Evolutionary conservation across 2,329 filamentous ascomycete genomes (phyloP).

Genomic region (Ceratocystis ficicola): DNA sequence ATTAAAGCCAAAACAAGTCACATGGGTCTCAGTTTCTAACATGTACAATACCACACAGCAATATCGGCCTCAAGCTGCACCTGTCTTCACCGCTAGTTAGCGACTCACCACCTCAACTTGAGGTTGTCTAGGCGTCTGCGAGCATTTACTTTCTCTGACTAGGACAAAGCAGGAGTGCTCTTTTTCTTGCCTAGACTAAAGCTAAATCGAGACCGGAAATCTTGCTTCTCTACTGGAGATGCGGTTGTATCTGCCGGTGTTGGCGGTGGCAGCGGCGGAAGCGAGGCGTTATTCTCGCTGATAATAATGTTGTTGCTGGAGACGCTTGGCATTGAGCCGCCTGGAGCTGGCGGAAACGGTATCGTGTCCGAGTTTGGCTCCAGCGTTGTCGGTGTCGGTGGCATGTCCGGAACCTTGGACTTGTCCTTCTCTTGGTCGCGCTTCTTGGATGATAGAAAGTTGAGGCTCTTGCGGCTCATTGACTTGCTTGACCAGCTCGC

Average conservation of each 20-base stretch:
- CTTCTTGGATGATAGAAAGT: slow-evolving; percentile 46
- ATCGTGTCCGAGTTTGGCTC: neutral
- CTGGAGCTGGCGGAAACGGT: neutral
- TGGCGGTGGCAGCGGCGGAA: neutral
- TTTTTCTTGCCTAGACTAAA: slow-evolving; percentile 53
- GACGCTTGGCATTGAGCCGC: neutral
- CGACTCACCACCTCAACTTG: neutral
- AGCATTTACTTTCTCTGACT: slow-evolving; percentile 19
- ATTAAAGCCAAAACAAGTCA: neutral
- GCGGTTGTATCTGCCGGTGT: slow-evolving; percentile 20
- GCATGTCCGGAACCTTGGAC: neutral
- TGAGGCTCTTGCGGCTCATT: slow-evolving; percentile 63
- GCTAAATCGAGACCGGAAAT: slow-evolving; percentile 46
- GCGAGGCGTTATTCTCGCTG: neutral
- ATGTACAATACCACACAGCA: neutral
- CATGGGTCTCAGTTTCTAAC: neutral
- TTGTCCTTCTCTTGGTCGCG: slow-evolving; percentile 26
- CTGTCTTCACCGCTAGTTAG: neutral
- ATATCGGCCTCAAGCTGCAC: neutral
- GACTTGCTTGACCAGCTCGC: slow-evolving; percentile 65
- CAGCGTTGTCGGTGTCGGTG: slow-evolving; percentile 8
- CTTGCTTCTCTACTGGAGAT: slow-evolving; percentile 16
- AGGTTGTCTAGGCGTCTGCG: slow-evolving; percentile 1
- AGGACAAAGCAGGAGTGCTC: slow-evolving; percentile 35
- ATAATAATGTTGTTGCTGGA: neutral